Percentiles rank a stretch among this genome's conserved stretches.
phyloP scores from a whole-genome alignment of 2,329 filamentous ascomycete species.

The Colletotrichum camelliae region DNA sequence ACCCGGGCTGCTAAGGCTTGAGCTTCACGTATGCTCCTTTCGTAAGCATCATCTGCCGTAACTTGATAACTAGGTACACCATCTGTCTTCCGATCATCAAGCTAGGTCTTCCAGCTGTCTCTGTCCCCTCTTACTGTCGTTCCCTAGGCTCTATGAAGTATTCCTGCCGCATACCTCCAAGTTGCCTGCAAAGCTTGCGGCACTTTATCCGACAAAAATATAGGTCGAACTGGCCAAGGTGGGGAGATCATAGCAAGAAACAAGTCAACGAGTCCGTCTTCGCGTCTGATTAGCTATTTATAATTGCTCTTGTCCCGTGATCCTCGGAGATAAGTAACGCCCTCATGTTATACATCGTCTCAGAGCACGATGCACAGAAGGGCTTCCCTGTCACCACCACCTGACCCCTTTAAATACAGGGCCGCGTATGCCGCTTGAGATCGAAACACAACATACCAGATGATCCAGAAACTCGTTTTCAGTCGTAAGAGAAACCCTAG shows the following conservation, averaged over 20 bases:
- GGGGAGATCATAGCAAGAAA: background rate
- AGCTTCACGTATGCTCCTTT: background rate
- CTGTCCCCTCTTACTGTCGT: background rate
- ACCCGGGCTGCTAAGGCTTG: too few species aligned
- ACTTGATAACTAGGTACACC: background rate
- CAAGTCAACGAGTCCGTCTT: background rate
- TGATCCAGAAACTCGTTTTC: background rate
- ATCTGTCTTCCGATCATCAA: background rate
- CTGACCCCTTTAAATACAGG: background rate
- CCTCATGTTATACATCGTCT: background rate
- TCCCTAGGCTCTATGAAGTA: background rate
- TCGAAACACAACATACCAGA: background rate
- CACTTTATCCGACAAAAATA: background rate
- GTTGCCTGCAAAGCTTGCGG: background rate
- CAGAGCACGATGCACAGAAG: background rate
- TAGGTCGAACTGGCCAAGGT: background rate
- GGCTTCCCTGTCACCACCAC: rapidly evolving
- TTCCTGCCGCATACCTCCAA: background rate
- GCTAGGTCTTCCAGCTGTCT: background rate
- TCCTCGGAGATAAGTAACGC: background rate
- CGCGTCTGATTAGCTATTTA: too few species aligned
- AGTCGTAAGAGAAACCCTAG: background rate
- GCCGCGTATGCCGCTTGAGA: background rate
- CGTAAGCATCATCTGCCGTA: background rate
- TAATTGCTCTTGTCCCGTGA: background rate